These are phyloP conservation scores for Pseudonitzschia delicatissima DNA, from an alignment of 108 stramenopile species.

Conservation along the genomic window DNA sequence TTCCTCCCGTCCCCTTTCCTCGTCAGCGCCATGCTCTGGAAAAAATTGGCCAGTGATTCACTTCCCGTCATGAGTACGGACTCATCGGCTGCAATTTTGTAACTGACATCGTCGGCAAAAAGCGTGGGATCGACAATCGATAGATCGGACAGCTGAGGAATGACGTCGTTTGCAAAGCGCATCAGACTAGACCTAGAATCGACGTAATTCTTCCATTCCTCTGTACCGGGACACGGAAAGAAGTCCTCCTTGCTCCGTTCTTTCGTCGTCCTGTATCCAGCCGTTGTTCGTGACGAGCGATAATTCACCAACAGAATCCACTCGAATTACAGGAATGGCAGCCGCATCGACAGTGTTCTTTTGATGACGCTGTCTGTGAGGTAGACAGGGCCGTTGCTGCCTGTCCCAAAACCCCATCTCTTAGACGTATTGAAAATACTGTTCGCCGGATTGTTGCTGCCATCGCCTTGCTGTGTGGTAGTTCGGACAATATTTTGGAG, in stretches of 20 bases:
- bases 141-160: constrained; percentile 19
- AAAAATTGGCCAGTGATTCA: constrained; percentile 19
- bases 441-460: background rate
- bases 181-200: background rate
- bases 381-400: constrained; percentile 13
- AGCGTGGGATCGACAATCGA: background rate
- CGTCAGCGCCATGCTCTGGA: constrained; percentile 22
- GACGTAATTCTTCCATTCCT: constrained; percentile 19
- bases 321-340: background rate
- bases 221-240: constrained; percentile 22
- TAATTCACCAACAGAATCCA: background rate
- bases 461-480: background rate
- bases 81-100: constrained; percentile 8
- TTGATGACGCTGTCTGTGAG: background rate
- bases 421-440: constrained; percentile 1
- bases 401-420: constrained; percentile 29
- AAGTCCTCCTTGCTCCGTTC: background rate
- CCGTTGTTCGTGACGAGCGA: background rate
- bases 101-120: constrained; percentile 22
- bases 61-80: constrained; percentile 12
- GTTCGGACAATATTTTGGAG: constrained; percentile 6
- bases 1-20: constrained; percentile 20
- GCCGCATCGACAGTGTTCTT: background rate
- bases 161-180: constrained; percentile 13
- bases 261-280: background rate